Percentiles rank a stretch among this genome's conserved stretches.
Evolutionary conservation across 495 filamentous ascomycete species (phyloP).

Genomic region (Ramalina peruviana): DNA sequence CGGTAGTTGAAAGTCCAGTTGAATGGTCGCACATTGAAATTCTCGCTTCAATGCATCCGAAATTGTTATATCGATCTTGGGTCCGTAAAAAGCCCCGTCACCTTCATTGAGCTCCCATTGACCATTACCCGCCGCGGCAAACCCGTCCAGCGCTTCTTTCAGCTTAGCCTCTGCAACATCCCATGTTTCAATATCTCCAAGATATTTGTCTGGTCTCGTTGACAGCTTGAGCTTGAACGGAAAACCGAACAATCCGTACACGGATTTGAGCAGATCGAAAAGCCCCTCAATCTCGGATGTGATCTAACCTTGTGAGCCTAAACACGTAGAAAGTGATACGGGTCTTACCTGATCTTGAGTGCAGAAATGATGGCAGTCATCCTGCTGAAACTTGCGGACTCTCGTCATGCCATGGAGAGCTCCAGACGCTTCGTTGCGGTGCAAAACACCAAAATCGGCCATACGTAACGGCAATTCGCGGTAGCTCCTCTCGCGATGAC

Average conservation of each 20-base stretch:
- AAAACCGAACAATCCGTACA: slow-evolving; percentile 87
- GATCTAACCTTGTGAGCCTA: slow-evolving; percentile 36
- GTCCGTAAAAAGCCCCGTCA: slow-evolving; percentile 95
- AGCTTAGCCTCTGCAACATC: slow-evolving; percentile 70
- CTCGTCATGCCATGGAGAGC: slow-evolving; percentile 81
- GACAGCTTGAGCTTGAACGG: slow-evolving; percentile 94
- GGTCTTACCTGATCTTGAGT: slow-evolving; percentile 51
- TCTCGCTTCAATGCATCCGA: slow-evolving; percentile 64
- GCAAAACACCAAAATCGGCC: slow-evolving; percentile 91
- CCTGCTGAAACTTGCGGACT: slow-evolving; percentile 86
- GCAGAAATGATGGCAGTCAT: slow-evolving; percentile 92
- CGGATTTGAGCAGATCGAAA: slow-evolving; percentile 71
- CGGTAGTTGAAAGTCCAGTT: slow-evolving; percentile 90
- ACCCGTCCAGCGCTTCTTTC: slow-evolving; percentile 62
- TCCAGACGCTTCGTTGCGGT: slow-evolving; percentile 88
- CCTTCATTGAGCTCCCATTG: slow-evolving; percentile 83
- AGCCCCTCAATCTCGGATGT: slow-evolving; percentile 68
- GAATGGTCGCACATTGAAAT: slow-evolving; percentile 90
- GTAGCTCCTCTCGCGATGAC: slow-evolving; percentile 67
- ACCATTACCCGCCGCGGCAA: slow-evolving; percentile 46
- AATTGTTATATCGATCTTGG: slow-evolving; percentile 89
- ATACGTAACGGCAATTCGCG: slow-evolving; percentile 76
- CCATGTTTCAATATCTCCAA: slow-evolving; percentile 82
- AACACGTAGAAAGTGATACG: not conserved
- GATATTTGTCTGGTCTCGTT: slow-evolving; percentile 82